These are phyloP conservation scores for Phoma sp. DNA, from an alignment of 2,329 filamentous ascomycete species.

Conservation along the genomic window DNA sequence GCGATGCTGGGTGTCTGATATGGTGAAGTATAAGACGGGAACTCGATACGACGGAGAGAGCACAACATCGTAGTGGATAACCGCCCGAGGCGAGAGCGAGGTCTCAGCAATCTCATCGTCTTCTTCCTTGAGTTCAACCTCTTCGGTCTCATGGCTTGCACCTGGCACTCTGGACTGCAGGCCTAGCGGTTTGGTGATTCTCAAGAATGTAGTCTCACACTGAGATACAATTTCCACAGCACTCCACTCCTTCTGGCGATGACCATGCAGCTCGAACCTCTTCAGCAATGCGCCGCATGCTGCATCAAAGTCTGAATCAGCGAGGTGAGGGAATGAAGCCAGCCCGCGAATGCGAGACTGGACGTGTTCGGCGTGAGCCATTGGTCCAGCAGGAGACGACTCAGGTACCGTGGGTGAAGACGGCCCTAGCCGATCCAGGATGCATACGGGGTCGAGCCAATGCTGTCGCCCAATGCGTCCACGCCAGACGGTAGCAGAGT, in stretches of 20 bases:
- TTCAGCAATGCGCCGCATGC: constrained; percentile 33
- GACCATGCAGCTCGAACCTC: constrained; percentile 20
- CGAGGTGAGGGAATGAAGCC: constrained; percentile 39
- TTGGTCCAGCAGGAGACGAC: not conserved
- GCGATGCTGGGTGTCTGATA: constrained; percentile 37
- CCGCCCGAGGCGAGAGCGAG: not conserved
- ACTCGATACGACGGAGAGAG: constrained; percentile 55
- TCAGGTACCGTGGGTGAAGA: constrained; percentile 6
- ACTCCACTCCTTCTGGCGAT: constrained; percentile 33
- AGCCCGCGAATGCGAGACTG: constrained; percentile 15
- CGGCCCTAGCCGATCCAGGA: not conserved
- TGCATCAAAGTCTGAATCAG: constrained; percentile 35
- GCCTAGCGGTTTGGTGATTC: constrained; percentile 30
- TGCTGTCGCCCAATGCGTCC: constrained; percentile 2
- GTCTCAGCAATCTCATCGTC: constrained; percentile 23
- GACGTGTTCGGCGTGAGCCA: not conserved
- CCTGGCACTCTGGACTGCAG: not conserved
- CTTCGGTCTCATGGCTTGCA: not conserved
- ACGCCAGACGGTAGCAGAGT: not conserved
- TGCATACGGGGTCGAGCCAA: not conserved
- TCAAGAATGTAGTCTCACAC: constrained; percentile 25
- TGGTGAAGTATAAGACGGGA: constrained; percentile 53
- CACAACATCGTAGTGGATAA: constrained; percentile 51
- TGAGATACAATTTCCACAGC: constrained; percentile 28
- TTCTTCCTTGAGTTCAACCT: constrained; percentile 24